Conservation (phyloP, 208 protist species). For the Zelonia costaricensis region DNA sequence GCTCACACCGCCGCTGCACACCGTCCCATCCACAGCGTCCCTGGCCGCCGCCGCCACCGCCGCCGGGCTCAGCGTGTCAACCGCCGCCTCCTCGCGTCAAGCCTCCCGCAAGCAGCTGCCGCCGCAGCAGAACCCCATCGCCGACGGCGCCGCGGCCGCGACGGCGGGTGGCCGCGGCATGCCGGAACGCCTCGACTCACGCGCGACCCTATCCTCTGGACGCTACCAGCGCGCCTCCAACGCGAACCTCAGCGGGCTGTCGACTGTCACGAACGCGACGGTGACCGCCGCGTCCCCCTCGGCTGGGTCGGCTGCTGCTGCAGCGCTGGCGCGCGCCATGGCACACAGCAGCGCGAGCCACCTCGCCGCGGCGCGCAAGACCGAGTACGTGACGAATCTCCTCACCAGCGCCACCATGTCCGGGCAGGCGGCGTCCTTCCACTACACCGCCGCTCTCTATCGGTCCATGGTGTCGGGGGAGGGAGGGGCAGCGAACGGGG, state of each 20-base stretch:
- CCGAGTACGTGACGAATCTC: slow-evolving; percentile 32
- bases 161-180: not conserved
- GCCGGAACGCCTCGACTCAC: slow-evolving; percentile 9
- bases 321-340: not conserved
- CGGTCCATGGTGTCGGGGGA: too few relatives aligned
- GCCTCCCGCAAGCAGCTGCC: not conserved
- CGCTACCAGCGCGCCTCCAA: slow-evolving; percentile 14
- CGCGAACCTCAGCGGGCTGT: slow-evolving; percentile 2
- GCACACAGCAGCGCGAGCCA: slow-evolving; percentile 9
- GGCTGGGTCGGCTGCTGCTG: not conserved
- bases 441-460: slow-evolving; percentile 14
- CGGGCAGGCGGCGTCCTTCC: slow-evolving; percentile 26
- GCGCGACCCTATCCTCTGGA: not conserved
- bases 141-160: not conserved
- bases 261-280: not conserved
- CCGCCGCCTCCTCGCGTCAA: not conserved
- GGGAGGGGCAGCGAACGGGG: not conserved
- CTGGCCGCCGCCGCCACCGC: not conserved
- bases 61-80: not conserved
- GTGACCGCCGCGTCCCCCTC: not conserved
- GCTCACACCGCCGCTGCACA: too few relatives aligned
- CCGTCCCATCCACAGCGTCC: not conserved
- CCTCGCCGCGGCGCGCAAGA: slow-evolving; percentile 18
- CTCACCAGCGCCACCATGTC: slow-evolving; percentile 23
- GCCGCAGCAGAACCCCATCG: not conserved